Evolutionary conservation across 2,329 filamentous ascomycete genomes (phyloP), one percentile per base, ranked within the genome.

Genomic region (Exophiala sp.): DNA sequence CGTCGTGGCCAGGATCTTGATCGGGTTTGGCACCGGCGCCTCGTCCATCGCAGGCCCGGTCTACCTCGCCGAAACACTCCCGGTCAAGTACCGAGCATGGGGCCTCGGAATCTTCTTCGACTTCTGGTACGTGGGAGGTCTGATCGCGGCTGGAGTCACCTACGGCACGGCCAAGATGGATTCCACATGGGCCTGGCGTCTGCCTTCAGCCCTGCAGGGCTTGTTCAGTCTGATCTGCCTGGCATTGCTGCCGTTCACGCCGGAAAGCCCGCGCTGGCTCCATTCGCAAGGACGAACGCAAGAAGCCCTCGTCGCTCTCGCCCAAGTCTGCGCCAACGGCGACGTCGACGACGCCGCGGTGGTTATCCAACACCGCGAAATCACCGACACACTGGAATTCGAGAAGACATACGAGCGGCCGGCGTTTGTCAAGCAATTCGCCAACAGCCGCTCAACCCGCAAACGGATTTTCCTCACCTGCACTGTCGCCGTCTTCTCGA

Each of bases 71-170:
- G 77, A 80, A 62, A 72, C 52, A 71, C 0, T 52, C 1, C 52
- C 51, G 13, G 48, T 50, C 19, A 42, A 43, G 27, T 42, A 43
- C 10, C 47, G 54, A 6, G 51, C 51, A 2, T 38, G 32, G 27
- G 42, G 44, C 21, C 30, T 55, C 2, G 54, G 65, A 1, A 19
- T 57, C 18, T 46, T 57, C 24, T 52, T 49, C 27, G 54, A 57
- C 23, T 51, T 49, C 22, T 57, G 51, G 46, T 51, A 56, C 38
- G 50, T 54, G 21, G 70, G 72, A 1, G 70, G 68, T 0, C 62
- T 77, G 2, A 68, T 76, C 27, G 72, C 73, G 0, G 72, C 74
- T 3, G 72, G 72, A 4, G 68, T 76, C 44, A 76, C 72, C 1
- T 67, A 66, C 8, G 70, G 71, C 1, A 57, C 50, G 6, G 47